Percentiles rank a stretch among this genome's conserved stretches.
Conservation (phyloP, 2,329 filamentous ascomycete genomes). For the Penicillium sp. region DNA sequence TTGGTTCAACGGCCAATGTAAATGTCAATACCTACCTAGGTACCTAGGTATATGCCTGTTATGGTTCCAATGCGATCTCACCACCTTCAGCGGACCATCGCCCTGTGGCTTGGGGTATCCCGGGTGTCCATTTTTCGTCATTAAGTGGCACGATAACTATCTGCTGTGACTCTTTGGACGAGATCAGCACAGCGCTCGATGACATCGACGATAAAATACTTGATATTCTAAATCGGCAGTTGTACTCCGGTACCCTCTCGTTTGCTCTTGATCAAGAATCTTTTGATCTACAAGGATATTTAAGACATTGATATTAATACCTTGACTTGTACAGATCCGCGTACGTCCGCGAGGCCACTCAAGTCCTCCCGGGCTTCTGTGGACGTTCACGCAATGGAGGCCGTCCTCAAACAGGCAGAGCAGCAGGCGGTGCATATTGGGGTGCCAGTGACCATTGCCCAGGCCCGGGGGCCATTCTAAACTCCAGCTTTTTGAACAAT, state of each 20-base stretch:
- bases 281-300: no score
- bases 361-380: constrained; percentile 1
- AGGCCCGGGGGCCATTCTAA: constrained; percentile 5
- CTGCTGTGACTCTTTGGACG: constrained; percentile 5
- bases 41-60: no score
- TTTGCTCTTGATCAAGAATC: no score
- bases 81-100: background rate
- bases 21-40: no score
- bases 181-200: constrained; percentile 4
- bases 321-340: background rate
- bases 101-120: constrained; percentile 2
- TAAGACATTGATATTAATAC: background rate
- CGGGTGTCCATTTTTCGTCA: constrained; percentile 7
- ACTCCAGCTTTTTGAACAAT: constrained; percentile 8
- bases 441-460: constrained; percentile 7
- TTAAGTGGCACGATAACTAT: constrained; percentile 3
- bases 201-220: background rate
- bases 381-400: background rate
- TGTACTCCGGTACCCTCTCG: no score
- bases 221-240: background rate
- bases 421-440: background rate
- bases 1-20: background rate
- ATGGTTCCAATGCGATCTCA: background rate
- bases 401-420: constrained; percentile 2
- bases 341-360: background rate